These are phyloP conservation scores for Hymenoscyphus albidus DNA, from an alignment of 2,329 filamentous ascomycete genomes.

Conservation along the genomic window DNA sequence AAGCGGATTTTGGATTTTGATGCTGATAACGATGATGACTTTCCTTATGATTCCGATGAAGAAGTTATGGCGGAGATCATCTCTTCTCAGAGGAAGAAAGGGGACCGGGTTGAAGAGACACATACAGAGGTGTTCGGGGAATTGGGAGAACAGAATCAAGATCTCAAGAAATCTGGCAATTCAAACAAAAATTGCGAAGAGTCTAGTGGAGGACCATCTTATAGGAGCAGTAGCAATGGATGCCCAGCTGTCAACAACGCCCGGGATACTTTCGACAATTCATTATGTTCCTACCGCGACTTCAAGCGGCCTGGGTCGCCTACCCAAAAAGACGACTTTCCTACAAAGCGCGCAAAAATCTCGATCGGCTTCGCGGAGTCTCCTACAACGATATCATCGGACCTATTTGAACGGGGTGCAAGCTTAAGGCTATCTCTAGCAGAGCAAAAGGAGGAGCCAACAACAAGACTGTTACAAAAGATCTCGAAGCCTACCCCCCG, in stretches of 20 bases:
- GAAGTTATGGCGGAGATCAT: conserved; percentile 39
- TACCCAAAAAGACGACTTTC: not conserved
- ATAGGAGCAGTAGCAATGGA: not conserved
- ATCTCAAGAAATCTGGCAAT: conserved; percentile 5
- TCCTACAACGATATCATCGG: not conserved
- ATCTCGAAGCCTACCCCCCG: conserved; percentile 36
- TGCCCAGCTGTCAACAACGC: not conserved
- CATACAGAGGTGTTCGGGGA: not conserved
- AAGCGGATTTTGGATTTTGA: conserved; percentile 46
- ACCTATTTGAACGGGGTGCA: not conserved
- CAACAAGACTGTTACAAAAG: conserved; percentile 35
- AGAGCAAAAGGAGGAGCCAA: not conserved
- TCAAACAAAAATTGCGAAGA: not conserved
- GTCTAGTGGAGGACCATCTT: not conserved
- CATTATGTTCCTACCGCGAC: not conserved
- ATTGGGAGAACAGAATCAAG: conserved; percentile 1
- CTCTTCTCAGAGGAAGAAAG: conserved; percentile 28
- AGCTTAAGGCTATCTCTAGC: not conserved
- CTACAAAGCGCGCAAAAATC: not conserved
- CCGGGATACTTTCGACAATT: not conserved
- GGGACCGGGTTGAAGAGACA: conserved; percentile 22
- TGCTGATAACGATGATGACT: conserved; percentile 40
- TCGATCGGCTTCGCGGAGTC: not conserved
- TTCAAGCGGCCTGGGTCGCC: not conserved
- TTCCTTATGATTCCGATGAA: conserved; percentile 52